Conservation (phyloP, 2,329 filamentous ascomycete species). For the Colletotrichum coccodes region DNA sequence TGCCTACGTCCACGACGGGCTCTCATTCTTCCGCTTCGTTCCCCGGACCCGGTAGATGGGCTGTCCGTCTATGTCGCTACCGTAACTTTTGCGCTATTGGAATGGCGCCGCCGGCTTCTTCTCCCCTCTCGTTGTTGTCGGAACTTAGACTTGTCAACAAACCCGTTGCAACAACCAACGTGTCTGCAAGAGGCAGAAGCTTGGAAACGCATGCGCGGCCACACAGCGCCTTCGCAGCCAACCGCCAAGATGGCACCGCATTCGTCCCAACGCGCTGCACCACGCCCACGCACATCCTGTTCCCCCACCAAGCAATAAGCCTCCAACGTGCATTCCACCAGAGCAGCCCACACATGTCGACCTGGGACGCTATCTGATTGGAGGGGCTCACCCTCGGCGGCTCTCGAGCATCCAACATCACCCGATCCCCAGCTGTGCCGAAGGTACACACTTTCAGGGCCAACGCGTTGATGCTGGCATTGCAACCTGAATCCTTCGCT, state of each 20-base stretch:
- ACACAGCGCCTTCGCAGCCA: background rate
- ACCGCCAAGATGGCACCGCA: conserved; percentile 24
- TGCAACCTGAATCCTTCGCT: background rate
- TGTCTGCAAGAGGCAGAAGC: background rate
- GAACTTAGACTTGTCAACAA: background rate
- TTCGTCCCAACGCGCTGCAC: background rate
- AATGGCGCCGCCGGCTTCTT: background rate
- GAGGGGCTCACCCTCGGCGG: conserved; percentile 38
- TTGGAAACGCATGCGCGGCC: conserved; percentile 9
- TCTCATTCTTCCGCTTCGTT: background rate
- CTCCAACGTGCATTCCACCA: conserved; percentile 26
- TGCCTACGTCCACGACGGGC: background rate
- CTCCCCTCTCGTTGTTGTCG: background rate
- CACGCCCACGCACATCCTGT: background rate
- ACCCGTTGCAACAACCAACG: conserved; percentile 11
- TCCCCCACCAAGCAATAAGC: conserved; percentile 25
- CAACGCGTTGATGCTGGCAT: conserved; percentile 8
- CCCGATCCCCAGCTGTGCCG: conserved; percentile 33
- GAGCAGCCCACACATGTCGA: conserved; percentile 22
- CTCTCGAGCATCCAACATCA: conserved; percentile 35
- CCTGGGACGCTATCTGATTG: conserved; percentile 41
- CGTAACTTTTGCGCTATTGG: background rate
- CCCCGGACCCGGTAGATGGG: conserved; percentile 23
- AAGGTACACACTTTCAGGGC: conserved; percentile 34
- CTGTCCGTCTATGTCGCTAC: conserved; percentile 1